Evolutionary conservation across 2,329 filamentous ascomycete genomes (phyloP), one percentile per base, ranked within the genome.

Genomic region (Corynespora cassiicola): DNA sequence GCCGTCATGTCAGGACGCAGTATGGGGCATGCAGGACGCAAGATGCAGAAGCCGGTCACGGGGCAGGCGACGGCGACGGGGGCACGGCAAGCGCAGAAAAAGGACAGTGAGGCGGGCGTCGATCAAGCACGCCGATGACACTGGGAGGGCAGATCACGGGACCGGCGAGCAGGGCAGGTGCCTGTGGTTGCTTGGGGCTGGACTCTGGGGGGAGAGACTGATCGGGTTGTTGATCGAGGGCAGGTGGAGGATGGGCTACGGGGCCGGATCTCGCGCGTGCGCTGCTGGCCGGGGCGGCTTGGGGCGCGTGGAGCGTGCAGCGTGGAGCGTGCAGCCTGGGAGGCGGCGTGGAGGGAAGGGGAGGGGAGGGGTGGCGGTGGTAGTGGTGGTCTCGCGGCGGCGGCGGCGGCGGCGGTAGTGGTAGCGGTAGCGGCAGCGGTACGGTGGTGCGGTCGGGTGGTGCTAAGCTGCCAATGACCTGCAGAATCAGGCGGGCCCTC

Each of bases 1-100:
- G 46, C 40, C 47, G 27, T 45, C 52, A 56, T 56, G 50, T 52
- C 51, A 19, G 21, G 27, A 34, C 22, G 22, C 21, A 34, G 20
- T 24, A 17, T 5, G n/a, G 14, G 10, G 10, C 20, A 7, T 20
- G 31, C 8, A 17, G 20, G 12, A 35, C 23, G 25, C 24, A 20
- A n/a, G n/a, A n/a, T n/a, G n/a, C n/a, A n/a, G n/a, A n/a, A n/a
- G n/a, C n/a, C n/a, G n/a, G n/a, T n/a, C n/a, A n/a, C n/a, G n/a
- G n/a, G n/a, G n/a, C n/a, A n/a, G n/a, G n/a, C n/a, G 14, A 28
- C 7, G 26, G 12, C 26, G 26, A 28, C n/a, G n/a, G n/a, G n/a
- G n/a, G n/a, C n/a, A n/a, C n/a, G n/a, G n/a, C n/a, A n/a, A 42
- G 27, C 23, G 2, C 39, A 19, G 23, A 22, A 39, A 44, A 27